Base-by-base conservation (phyloP, 495 filamentous ascomycete species). In the Apodospora peruviana region DNA sequence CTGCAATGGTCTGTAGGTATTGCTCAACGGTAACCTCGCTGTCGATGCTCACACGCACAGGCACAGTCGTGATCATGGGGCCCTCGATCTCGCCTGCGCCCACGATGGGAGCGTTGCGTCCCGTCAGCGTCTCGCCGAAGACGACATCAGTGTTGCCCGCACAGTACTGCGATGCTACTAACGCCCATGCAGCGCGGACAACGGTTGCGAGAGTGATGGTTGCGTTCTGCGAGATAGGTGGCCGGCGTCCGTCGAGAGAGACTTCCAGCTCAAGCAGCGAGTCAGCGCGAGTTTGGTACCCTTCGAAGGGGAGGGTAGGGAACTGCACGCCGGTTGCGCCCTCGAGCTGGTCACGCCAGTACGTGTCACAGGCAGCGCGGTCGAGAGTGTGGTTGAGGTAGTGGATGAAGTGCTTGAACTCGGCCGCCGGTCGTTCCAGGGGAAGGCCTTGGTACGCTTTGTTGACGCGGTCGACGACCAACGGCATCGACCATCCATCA, bases 1-100 rank as follows among this genome's bases (percentile, higher is more conserved):
- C 67, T 40, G 85, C 80, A 2, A 88, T 66, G 0, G 61, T 40
- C 25, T 74, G 69, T 7, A 83, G 60, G 50, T 64, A 73, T n/a
- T 68, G 60, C 4, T 49, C 43, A 0, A 68, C 53, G 1, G 61
- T 63, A 3, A 34, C 19, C 10, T 65, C 46, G 0, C 55, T 52
- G 21, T 63, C 50, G 0, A 69, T 52, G 66, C 66, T 57, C 3
- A 86, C 62, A 0, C 84, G 76, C 24, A 84, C 62, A 1, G 85
- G 85, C 2, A 86, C 67, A 0, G 85, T 87, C 3, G 84, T 77
- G 44, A 87, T 82, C 43, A 83, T 70, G 1, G 84, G 76, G 0
- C 80, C 82, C 27, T 74, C 65, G 16, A 83, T 76, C 25, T 71
- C 59, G 36, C 77, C 71, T 1, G 82, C 67, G 2, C 72, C 74